Evolutionary conservation across 768 basidiomycete genomes (phyloP).

Genomic region (Suillus clintonianus): DNA sequence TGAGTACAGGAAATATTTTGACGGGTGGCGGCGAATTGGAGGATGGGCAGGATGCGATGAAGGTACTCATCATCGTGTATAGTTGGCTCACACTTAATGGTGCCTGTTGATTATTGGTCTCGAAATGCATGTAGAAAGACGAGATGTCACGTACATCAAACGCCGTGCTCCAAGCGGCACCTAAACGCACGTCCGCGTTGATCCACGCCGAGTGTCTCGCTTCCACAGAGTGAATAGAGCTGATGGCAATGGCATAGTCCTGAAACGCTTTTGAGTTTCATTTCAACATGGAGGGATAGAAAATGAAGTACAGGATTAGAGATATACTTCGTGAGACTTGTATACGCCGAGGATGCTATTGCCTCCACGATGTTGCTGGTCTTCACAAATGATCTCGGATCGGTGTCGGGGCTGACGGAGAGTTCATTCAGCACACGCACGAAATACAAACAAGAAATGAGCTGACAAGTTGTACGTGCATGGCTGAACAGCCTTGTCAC

Average conservation of each 20-base stretch:
- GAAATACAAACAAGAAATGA: neutral
- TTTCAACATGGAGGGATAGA: conserved; percentile 27
- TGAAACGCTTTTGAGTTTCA: conserved; percentile 8
- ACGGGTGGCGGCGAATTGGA: conserved; percentile 50
- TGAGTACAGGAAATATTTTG: conserved; percentile 53
- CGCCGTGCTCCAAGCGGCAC: conserved; percentile 56
- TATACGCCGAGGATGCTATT: conserved; percentile 56
- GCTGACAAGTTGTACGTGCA: conserved; percentile 67
- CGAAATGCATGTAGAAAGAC: conserved; percentile 31
- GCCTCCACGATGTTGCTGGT: conserved; percentile 56
- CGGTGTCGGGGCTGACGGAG: conserved; percentile 42
- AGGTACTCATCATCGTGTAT: conserved; percentile 41
- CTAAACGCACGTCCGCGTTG: conserved; percentile 46
- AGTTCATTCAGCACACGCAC: neutral
- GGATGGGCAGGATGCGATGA: conserved; percentile 55
- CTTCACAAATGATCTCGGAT: conserved; percentile 49
- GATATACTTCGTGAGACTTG: conserved; percentile 53
- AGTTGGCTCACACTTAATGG: conserved; percentile 43
- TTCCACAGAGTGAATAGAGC: conserved; percentile 58
- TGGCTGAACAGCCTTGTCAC: conserved; percentile 44
- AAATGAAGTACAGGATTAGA: conserved; percentile 37
- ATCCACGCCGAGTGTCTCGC: conserved; percentile 69
- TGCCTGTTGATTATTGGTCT: conserved; percentile 29
- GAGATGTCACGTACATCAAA: conserved; percentile 49
- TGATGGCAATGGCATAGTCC: conserved; percentile 53